Percentiles rank a stretch among this genome's conserved stretches.
Evolutionary conservation across 1,139 yeast genomes (phyloP).

Genomic region (Casaregolazyma suthepensis): DNA sequence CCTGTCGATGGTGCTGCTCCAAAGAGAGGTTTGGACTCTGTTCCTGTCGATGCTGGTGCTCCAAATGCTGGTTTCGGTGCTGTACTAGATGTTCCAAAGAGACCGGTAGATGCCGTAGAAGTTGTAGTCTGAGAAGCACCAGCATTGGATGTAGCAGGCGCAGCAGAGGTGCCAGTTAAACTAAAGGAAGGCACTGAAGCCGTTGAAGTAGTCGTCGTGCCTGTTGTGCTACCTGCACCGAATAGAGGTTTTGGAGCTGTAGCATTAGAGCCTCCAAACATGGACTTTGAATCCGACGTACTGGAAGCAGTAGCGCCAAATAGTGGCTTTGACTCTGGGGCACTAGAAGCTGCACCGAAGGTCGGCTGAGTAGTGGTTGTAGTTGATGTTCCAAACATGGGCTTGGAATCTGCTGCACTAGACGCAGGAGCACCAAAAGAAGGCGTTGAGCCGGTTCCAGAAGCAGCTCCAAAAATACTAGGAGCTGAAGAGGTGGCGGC

Average conservation of each 20-base stretch:
- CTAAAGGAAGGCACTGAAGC: constrained; percentile 3
- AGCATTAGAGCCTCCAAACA: not conserved
- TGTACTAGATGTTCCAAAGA: not conserved
- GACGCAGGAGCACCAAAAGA: constrained; percentile 2
- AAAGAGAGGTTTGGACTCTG: constrained; percentile 9
- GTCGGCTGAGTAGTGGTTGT: constrained; percentile 10
- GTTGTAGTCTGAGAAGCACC: constrained; percentile 15
- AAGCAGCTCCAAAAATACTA: constrained; percentile 6
- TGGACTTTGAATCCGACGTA: constrained; percentile 8
- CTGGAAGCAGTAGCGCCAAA: not conserved
- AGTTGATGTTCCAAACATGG: constrained; percentile 6
- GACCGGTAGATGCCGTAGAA: constrained; percentile 9
- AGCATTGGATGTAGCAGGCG: constrained; percentile 19
- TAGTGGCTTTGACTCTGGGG: constrained; percentile 6
- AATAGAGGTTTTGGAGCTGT: constrained; percentile 12
- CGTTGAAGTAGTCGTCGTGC: constrained; percentile 7
- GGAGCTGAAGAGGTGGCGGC: constrained; percentile 7
- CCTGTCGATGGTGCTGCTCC: constrained; percentile 6
- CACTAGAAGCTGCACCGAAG: constrained; percentile 10
- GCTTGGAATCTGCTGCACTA: not conserved
- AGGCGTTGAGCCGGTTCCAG: not conserved
- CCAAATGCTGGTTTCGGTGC: not conserved
- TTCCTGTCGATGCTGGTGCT: not conserved
- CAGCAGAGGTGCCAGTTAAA: constrained; percentile 13
- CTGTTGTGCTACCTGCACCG: constrained; percentile 16